Conservation (phyloP, 805 yeast genomes). For the Wickerhamiella spandovensis region DNA sequence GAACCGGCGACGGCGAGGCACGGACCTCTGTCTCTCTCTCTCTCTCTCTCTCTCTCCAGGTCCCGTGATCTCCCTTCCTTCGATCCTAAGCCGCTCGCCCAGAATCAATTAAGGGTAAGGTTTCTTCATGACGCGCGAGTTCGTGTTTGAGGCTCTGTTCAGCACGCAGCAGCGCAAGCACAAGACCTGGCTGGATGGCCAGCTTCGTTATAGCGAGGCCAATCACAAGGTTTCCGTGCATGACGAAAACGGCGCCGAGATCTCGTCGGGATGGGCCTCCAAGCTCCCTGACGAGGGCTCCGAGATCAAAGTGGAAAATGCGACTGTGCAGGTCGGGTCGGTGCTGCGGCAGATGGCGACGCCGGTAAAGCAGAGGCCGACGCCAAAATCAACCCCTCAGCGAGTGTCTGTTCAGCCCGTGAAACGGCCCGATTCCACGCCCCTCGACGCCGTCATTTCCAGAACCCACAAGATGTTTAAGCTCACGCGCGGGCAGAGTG, state of each 20-base stretch:
- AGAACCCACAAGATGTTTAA: neutral
- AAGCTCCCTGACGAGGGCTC: conserved; percentile 2
- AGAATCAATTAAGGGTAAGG: neutral
- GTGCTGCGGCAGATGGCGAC: neutral
- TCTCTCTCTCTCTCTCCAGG: no score
- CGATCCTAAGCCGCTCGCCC: no score
- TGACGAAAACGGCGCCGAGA: conserved; percentile 2
- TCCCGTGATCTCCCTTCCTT: no score
- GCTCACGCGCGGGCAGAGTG: neutral
- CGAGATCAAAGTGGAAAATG: conserved; percentile 3
- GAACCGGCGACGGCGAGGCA: no score
- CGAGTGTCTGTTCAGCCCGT: neutral
- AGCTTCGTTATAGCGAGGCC: conserved; percentile 1
- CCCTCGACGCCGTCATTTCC: neutral
- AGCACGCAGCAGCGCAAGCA: conserved; percentile 3
- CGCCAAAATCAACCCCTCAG: neutral
- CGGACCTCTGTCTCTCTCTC: no score
- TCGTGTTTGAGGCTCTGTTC: neutral
- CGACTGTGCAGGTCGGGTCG: conserved; percentile 4
- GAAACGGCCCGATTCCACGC: neutral
- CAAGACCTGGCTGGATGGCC: conserved; percentile 7
- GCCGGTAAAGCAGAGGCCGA: neutral
- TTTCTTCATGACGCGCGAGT: neutral
- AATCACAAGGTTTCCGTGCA: conserved; percentile 1
- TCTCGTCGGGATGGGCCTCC: conserved; percentile 3